Percentiles rank a stretch among this genome's conserved stretches.
Evolutionary conservation across 2,329 filamentous ascomycete species (phyloP).

Genomic region (Coniochaeta hoffmannii): DNA sequence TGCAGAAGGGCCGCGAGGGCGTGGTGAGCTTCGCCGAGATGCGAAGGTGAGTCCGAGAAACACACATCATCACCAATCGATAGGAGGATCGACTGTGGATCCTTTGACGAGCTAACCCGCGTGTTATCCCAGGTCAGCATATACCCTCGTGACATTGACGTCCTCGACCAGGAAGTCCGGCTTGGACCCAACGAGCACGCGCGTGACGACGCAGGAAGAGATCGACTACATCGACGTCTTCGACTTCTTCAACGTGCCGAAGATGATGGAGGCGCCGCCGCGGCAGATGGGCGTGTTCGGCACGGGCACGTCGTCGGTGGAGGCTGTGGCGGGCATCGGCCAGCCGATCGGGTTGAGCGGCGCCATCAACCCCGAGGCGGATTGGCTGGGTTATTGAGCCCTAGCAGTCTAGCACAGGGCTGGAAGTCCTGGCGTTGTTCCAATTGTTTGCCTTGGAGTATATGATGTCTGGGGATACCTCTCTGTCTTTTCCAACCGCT

Average conservation of each 20-base stretch:
- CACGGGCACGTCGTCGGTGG: constrained; percentile 1
- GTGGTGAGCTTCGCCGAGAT: constrained; percentile 29
- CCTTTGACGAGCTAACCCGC: constrained; percentile 7
- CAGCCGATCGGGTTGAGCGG: neutral
- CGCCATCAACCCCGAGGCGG: neutral
- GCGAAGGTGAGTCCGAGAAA: constrained; percentile 28
- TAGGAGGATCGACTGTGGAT: neutral
- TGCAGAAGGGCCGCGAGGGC: constrained; percentile 27
- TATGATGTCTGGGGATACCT: neutral
- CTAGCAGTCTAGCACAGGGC: too few species aligned
- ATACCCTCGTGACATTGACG: constrained; percentile 30
- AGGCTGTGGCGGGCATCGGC: neutral
- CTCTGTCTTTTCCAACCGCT: neutral
- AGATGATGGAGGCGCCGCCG: constrained; percentile 11
- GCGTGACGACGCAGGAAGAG: constrained; percentile 29
- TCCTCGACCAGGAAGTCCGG: constrained; percentile 26
- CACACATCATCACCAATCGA: neutral
- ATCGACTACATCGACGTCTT: constrained; percentile 37
- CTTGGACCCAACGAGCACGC: constrained; percentile 29
- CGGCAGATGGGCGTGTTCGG: neutral
- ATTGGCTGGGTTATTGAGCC: constrained; percentile 2
- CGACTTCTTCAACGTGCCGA: constrained; percentile 37
- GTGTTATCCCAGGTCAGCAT: constrained; percentile 21
- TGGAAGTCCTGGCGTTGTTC: too few species aligned
- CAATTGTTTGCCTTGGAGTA: too few species aligned